Conservation (phyloP, 257 asterid species). For the Plantago elongata region DNA sequence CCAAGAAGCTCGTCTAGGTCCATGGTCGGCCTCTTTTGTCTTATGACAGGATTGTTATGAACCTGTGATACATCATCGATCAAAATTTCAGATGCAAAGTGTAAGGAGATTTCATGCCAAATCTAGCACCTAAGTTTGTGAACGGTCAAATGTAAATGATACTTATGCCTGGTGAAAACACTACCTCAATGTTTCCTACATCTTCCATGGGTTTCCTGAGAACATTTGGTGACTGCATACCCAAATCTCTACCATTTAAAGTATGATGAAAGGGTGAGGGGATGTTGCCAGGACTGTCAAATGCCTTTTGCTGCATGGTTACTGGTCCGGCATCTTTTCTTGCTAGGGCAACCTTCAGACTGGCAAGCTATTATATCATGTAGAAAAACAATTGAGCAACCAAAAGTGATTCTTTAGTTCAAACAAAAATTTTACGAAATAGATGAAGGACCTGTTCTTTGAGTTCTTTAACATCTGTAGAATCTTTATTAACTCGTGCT, state of each 20-base stretch:
- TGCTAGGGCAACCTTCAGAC: constrained; percentile 79
- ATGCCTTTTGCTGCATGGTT: constrained; percentile 37
- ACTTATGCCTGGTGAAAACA: not conserved
- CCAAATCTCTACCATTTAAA: constrained; percentile 34
- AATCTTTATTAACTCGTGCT: constrained; percentile 83
- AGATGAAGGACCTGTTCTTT: constrained; percentile 65
- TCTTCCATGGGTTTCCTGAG: constrained; percentile 89
- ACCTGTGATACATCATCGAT: constrained; percentile 33
- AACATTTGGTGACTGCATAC: constrained; percentile 41
- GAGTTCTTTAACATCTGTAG: constrained; percentile 82
- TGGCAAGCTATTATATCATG: constrained; percentile 48
- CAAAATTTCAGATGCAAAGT: not conserved
- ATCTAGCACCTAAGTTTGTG: not conserved
- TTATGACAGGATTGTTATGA: constrained; percentile 36
- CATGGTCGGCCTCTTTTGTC: constrained; percentile 62
- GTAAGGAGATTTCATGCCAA: no score
- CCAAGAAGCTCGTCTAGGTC: constrained; percentile 78
- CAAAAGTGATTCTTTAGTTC: not conserved
- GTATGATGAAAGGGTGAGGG: constrained; percentile 36
- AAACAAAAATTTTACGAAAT: not conserved
- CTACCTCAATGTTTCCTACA: constrained; percentile 87
- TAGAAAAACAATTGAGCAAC: constrained; percentile 11
- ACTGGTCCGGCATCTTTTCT: constrained; percentile 53
- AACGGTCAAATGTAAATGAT: constrained; percentile 1
- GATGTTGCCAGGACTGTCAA: constrained; percentile 54